Base-by-base conservation (phyloP, 2,329 filamentous ascomycete genomes). In the Alternaria gaisen region DNA sequence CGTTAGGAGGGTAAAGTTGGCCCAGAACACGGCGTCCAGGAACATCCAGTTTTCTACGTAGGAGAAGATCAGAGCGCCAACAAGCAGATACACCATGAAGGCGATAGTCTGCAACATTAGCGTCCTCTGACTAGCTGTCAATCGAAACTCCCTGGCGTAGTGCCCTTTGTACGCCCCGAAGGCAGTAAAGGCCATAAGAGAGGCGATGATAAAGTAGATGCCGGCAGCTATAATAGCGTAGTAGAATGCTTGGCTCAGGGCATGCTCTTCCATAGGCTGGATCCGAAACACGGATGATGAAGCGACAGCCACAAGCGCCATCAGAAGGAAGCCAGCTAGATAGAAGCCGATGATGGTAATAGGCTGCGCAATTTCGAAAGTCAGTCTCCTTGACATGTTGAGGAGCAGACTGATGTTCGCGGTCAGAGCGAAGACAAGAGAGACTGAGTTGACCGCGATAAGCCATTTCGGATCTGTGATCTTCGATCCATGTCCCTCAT, bases 271-370 rank as follows among this genome's bases (percentile, higher is more conserved):
- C 14, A 76, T 76, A 0, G 82, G 79, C 20, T 77, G 75, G 10
- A 83, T 73, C 16, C 78, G 80, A 57, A 85, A 83, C 11, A 80
- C 65, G 3, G 77, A 74, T 8, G 81, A 80, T 0, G 81, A 81
- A 11, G 84, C 81, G 6, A 83, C 80, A 16, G 79, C 74, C 4
- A 87, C 80, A 10, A 87, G 80, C 4, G 79, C 80, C 28, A 88
- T 83, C 30, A 89, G 79, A 2, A 88, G 78, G 5, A 84, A 61
- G 0, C 85, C 85, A 12, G 86, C 81, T 3, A 86, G 66, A 47
- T 85, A 83, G 77, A 85, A 88, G n/a, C 86, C 86, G n/a, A 83
- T 68, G 34, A 88, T 86, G 0, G 86, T 88, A 43, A 88, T 84
- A 1, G 86, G 84, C 67, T 88, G 86, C 1, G 86, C 85, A 26